phyloP scores from a whole-genome alignment of 768 basidiomycete genomes.

The Mycena haematopus region DNA sequence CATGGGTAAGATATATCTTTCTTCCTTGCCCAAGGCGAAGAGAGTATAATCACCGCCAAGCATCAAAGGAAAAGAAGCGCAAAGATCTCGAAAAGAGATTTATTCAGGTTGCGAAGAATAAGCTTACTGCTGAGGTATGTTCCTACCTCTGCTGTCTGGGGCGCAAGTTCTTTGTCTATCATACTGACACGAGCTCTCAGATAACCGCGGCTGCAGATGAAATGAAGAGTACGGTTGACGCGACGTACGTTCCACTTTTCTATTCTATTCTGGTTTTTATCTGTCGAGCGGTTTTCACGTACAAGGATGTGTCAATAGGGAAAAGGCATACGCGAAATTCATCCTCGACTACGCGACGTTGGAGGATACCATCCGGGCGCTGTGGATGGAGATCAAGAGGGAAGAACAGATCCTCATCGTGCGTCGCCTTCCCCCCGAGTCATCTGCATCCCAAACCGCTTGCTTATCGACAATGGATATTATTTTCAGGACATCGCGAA shows the following conservation, averaged over 20 bases:
- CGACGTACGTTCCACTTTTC: conserved; percentile 4
- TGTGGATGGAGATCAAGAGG: conserved; percentile 32
- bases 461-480: neutral
- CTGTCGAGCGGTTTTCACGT: neutral
- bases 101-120: conserved; percentile 18
- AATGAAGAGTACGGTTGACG: conserved; percentile 2
- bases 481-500: conserved; percentile 25
- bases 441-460: neutral
- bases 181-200: neutral
- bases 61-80: conserved; percentile 29
- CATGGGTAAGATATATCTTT: conserved; percentile 12
- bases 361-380: conserved; percentile 33
- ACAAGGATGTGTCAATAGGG: conserved; percentile 13
- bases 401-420: conserved; percentile 28
- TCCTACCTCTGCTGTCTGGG: no score
- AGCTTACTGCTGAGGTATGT: conserved; percentile 19
- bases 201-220: conserved; percentile 4
- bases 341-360: conserved; percentile 30
- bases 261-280: no score
- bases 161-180: no score
- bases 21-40: neutral
- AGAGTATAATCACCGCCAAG: neutral
- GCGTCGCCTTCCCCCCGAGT: neutral
- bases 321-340: conserved; percentile 28
- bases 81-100: conserved; percentile 29